Evolutionary conservation across 2,329 filamentous ascomycete genomes (phyloP).

Genomic region (Epichloe baconii): DNA sequence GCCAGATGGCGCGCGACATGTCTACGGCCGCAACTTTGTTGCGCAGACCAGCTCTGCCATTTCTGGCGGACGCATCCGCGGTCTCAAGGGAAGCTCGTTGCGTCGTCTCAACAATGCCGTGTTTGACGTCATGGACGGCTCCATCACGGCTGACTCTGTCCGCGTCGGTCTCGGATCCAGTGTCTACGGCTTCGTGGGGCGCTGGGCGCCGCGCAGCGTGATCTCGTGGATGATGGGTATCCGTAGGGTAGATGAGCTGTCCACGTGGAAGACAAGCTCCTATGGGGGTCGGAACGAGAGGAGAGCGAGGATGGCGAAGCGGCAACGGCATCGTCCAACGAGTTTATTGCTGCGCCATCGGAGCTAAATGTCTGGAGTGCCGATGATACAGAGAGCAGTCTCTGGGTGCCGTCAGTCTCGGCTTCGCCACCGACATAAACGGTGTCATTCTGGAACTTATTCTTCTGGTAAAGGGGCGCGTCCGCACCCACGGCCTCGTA

Average conservation of each 20-base stretch:
- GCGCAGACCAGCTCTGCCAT: slow-evolving; percentile 41
- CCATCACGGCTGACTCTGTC: slow-evolving; percentile 47
- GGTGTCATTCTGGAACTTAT: neutral
- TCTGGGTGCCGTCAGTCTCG: slow-evolving; percentile 27
- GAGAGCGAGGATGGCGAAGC: slow-evolving; percentile 23
- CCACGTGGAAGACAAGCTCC: slow-evolving; percentile 36
- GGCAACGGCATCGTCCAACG: slow-evolving; percentile 19
- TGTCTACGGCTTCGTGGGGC: slow-evolving; percentile 74
- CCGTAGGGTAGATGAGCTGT: slow-evolving; percentile 44
- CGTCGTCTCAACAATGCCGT: slow-evolving; percentile 74
- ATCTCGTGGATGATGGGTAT: slow-evolving; percentile 94
- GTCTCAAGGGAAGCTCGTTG: slow-evolving; percentile 55
- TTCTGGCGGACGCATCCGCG: slow-evolving; percentile 43
- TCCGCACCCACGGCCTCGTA: neutral
- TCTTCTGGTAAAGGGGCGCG: neutral
- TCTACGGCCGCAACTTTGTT: slow-evolving; percentile 51
- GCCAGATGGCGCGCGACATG: slow-evolving; percentile 45
- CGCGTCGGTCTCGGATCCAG: slow-evolving; percentile 75
- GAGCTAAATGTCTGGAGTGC: slow-evolving; percentile 29
- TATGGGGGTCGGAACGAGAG: slow-evolving; percentile 22
- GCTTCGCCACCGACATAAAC: slow-evolving; percentile 7
- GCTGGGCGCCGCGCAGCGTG: slow-evolving; percentile 61
- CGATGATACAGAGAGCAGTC: slow-evolving; percentile 29
- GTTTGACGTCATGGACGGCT: slow-evolving; percentile 73
- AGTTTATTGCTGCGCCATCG: slow-evolving; percentile 38